phyloP scores from a whole-genome alignment of 1,139 yeast species.

The Yamadazyma sp. region DNA sequence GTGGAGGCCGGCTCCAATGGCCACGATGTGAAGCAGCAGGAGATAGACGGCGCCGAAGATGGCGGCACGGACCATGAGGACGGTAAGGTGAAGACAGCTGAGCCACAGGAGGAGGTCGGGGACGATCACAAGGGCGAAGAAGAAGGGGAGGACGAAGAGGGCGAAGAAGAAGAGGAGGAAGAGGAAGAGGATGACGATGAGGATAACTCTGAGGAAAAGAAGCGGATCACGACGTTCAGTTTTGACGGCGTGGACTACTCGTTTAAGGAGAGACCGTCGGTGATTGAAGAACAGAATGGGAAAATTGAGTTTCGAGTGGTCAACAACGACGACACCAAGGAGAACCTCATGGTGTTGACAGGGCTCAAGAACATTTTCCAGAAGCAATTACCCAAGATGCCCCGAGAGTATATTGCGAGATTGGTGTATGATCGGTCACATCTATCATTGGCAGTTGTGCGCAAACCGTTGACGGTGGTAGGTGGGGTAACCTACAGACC shows the following conservation, averaged over 20 bases:
- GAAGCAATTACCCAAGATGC: constrained; percentile 98
- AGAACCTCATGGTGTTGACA: constrained; percentile 85
- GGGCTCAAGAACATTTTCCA: constrained; percentile 96
- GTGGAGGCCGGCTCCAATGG: constrained; percentile 8
- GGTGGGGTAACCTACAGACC: constrained; percentile 98
- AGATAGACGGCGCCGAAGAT: constrained; percentile 17
- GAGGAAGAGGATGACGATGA: constrained; percentile 33
- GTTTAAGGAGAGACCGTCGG: constrained; percentile 91
- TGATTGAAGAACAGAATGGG: constrained; percentile 87
- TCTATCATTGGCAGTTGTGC: constrained; percentile 90
- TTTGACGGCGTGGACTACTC: constrained; percentile 80
- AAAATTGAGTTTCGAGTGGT: constrained; percentile 94
- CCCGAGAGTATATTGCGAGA: constrained; percentile 92
- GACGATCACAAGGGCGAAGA: constrained; percentile 12
- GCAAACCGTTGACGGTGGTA: constrained; percentile 90
- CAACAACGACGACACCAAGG: constrained; percentile 86
- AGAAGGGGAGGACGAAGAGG: constrained; percentile 15
- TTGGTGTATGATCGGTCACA: constrained; percentile 93
- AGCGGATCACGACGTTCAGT: constrained; percentile 48
- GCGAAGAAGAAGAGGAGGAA: constrained; percentile 19
- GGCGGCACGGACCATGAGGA: constrained; percentile 28
- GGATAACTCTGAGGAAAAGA: constrained; percentile 49
- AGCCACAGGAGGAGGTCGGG: constrained; percentile 13
- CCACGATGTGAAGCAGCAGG: constrained; percentile 13
- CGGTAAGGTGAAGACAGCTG: constrained; percentile 30